Conservation (phyloP, 805 yeast species). For the Metschnikowia gruessii region DNA sequence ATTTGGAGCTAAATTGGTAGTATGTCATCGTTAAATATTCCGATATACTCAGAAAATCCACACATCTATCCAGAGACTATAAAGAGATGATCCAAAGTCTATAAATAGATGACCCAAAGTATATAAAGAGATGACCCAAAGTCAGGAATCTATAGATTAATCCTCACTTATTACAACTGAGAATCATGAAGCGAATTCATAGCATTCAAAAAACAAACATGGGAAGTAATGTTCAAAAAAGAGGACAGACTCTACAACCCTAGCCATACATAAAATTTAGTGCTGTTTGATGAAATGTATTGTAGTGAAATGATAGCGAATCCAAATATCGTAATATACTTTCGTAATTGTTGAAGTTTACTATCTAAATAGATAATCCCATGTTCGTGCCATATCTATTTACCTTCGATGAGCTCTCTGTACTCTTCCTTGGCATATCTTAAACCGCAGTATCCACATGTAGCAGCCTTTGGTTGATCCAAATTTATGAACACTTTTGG, state of each 20-base stretch:
- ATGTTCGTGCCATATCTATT: not conserved
- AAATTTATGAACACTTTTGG: constrained; percentile 80
- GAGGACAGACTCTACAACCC: not conserved
- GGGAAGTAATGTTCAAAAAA: not conserved
- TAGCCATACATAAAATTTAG: not conserved
- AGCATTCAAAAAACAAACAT: no score
- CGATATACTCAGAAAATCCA: no score
- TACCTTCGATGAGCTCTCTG: constrained; percentile 36
- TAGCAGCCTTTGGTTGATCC: constrained; percentile 67
- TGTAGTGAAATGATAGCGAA: not conserved
- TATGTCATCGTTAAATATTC: no score
- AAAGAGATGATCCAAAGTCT: no score
- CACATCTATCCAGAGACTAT: no score
- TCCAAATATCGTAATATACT: not conserved
- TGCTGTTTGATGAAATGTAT: not conserved
- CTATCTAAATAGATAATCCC: not conserved
- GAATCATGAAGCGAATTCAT: no score
- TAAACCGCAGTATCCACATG: constrained; percentile 81
- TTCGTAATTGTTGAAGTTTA: no score
- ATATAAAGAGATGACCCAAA: no score
- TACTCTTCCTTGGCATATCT: constrained; percentile 58
- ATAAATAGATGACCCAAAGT: no score
- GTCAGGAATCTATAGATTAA: no score
- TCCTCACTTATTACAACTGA: no score
- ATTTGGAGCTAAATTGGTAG: no score